Conservation (phyloP, 306 rosid species). For the Cicer chorassanicum region DNA sequence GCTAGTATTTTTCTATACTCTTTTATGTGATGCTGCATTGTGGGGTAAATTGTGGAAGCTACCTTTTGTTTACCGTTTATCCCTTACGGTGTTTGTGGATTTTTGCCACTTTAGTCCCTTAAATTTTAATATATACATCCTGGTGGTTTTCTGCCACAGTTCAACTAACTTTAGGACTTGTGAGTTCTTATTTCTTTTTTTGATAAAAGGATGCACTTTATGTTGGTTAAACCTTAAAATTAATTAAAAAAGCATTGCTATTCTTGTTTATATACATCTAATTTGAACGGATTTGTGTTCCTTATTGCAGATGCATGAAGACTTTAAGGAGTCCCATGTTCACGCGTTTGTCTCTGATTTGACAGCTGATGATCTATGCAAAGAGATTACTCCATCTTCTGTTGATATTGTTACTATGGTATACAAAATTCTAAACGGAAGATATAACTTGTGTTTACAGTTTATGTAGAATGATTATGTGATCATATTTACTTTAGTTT, state of each 20-base stretch:
- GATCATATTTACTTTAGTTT: constrained; percentile 29
- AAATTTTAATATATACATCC: background rate
- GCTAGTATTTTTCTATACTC: background rate
- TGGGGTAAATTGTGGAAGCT: constrained; percentile 10
- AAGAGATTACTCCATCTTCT: constrained; percentile 70
- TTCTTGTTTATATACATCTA: constrained; percentile 23
- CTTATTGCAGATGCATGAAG: constrained; percentile 69
- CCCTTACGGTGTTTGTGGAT: constrained; percentile 11
- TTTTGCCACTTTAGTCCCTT: constrained; percentile 22
- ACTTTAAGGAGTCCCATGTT: constrained; percentile 71
- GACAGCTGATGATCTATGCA: constrained; percentile 80
- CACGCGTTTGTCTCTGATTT: constrained; percentile 85
- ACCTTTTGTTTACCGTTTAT: constrained; percentile 15
- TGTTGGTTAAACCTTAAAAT: background rate
- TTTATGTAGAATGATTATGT: constrained; percentile 22
- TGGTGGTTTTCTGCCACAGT: constrained; percentile 11
- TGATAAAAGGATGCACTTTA: constrained; percentile 22
- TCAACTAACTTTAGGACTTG: constrained; percentile 23
- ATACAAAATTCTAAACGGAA: constrained; percentile 45
- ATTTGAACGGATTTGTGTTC: constrained; percentile 32
- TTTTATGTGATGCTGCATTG: background rate
- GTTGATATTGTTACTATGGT: constrained; percentile 92
- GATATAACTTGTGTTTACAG: constrained; percentile 29
- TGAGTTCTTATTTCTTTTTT: constrained; percentile 17
- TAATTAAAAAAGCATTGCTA: constrained; percentile 14